Evolutionary conservation across 352 stramenopile species (phyloP), one percentile per base, ranked within the genome.

Genomic region (Labyrinthula sp.): DNA sequence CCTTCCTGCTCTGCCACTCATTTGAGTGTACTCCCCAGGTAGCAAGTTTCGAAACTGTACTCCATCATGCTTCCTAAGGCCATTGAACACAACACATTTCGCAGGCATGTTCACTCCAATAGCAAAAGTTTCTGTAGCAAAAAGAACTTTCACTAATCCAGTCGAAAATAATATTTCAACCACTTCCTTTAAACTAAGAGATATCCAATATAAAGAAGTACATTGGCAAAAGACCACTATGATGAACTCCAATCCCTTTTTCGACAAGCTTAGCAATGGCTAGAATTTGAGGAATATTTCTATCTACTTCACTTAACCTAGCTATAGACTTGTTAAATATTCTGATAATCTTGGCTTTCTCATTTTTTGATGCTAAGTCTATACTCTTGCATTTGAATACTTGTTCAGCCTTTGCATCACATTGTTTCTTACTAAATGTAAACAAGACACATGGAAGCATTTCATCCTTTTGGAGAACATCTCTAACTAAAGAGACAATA

Each of bases 81-180:
- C 77, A 46, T 92, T 93, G 65, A 97, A 97, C 0, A 96, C 79
- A 9, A 97, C 88, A 1, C 71, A 81, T 20, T 82, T 69, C 4
- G 89, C 88, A 15, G 90, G 90, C 87, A 99, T 97, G 59, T 99
- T 98, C 2, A 99, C 81, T 54, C 89, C 89, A 74, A 94, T 93
- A 1, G 89, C 89, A 63, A 99, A 99, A 1, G 89, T 97, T 58
- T 99, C 90, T 1, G 90, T 99, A 2, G 87, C 90, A 58, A 97
- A 97, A 0, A 99, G 64, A n/a, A 77, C 45, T 58, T 97, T 97
- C 34, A 99, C 81, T 10, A 95, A 67, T 6, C 84, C 83, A 17
- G 79, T 65, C 25, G 72, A 79, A 66, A 99, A 97, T 24, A 97
- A 67, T 30, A 99, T 96, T 61, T 97, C 87, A n/a, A 97, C 87